A percentile compares a stretch with the other conserved stretches of the same genome.
These are phyloP conservation scores for Asclepias syriaca DNA, from an alignment of 257 asterid species.

Conservation along the genomic window DNA sequence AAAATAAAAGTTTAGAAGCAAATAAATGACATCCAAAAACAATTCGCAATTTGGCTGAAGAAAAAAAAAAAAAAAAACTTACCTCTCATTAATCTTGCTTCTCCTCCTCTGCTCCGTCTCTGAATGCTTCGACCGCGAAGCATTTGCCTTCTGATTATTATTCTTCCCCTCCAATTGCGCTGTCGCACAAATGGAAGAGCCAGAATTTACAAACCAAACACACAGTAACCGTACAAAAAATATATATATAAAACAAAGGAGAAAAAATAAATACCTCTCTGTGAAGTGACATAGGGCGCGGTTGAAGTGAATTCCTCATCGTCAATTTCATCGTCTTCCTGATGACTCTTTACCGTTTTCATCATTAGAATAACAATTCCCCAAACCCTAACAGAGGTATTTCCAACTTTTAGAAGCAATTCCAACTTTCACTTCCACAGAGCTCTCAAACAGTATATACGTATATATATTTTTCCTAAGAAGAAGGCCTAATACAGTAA, in stretches of 20 bases:
- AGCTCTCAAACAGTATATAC: background rate
- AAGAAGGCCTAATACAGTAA: background rate
- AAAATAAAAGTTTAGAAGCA: no score
- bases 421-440: background rate
- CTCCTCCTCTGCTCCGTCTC: slow-evolving; percentile 85
- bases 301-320: slow-evolving; percentile 29
- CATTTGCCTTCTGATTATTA: slow-evolving; percentile 43
- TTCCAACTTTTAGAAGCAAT: background rate
- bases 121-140: slow-evolving; percentile 72
- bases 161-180: slow-evolving; percentile 40
- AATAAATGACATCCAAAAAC: background rate
- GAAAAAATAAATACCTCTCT: slow-evolving; percentile 27
- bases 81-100: slow-evolving; percentile 86
- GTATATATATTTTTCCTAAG: slow-evolving; percentile 4
- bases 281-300: slow-evolving; percentile 45
- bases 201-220: background rate
- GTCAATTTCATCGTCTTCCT: slow-evolving; percentile 41
- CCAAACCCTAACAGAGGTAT: background rate
- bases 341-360: slow-evolving; percentile 34
- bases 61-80: slow-evolving; percentile 8
- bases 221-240: background rate
- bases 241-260: background rate
- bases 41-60: background rate
- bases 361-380: slow-evolving; percentile 25
- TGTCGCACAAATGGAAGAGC: slow-evolving; percentile 23